phyloP scores from a whole-genome alignment of 352 stramenopile genomes.

The Phytophthora pistaciae region DNA sequence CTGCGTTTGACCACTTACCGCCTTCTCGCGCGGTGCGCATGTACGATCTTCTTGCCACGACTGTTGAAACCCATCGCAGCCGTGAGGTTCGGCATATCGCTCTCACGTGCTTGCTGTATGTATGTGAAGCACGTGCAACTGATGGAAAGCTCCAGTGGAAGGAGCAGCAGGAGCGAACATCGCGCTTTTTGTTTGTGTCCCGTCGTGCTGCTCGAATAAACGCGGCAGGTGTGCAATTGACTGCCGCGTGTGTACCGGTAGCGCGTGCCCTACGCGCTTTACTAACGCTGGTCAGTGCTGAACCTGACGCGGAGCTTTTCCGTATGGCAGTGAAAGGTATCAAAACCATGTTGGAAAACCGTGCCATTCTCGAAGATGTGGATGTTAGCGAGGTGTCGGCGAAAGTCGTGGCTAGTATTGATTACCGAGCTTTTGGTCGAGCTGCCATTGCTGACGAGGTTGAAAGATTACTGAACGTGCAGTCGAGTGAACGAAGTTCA shows the following conservation, averaged over 20 bases:
- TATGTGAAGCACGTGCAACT: slow-evolving; percentile 70
- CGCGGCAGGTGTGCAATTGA: slow-evolving; percentile 29
- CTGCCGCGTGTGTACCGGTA: slow-evolving; percentile 66
- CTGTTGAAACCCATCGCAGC: slow-evolving; percentile 75
- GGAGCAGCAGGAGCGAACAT: slow-evolving; percentile 69
- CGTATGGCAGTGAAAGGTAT: slow-evolving; percentile 81
- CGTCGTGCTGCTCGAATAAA: slow-evolving; percentile 47
- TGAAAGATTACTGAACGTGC: slow-evolving; percentile 35
- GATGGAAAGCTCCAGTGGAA: slow-evolving; percentile 79
- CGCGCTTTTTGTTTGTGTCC: slow-evolving; percentile 78
- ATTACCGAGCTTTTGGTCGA: slow-evolving; percentile 85
- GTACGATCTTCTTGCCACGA: slow-evolving; percentile 81
- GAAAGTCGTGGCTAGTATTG: slow-evolving; percentile 85
- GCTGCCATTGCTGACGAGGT: slow-evolving; percentile 76
- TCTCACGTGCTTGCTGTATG: slow-evolving; percentile 72
- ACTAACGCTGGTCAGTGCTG: slow-evolving; percentile 80
- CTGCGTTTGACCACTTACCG: slow-evolving; percentile 84
- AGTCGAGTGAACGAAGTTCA: slow-evolving; percentile 13
- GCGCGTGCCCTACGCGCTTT: slow-evolving; percentile 67
- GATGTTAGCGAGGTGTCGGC: slow-evolving; percentile 84
- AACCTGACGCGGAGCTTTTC: slow-evolving; percentile 74
- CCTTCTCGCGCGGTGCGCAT: slow-evolving; percentile 72
- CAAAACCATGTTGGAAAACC: slow-evolving; percentile 83
- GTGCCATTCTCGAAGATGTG: slow-evolving; percentile 80
- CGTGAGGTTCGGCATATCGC: slow-evolving; percentile 64